Conservation (phyloP, 2,329 filamentous ascomycete genomes). For the Metarhizium anisopliae region DNA sequence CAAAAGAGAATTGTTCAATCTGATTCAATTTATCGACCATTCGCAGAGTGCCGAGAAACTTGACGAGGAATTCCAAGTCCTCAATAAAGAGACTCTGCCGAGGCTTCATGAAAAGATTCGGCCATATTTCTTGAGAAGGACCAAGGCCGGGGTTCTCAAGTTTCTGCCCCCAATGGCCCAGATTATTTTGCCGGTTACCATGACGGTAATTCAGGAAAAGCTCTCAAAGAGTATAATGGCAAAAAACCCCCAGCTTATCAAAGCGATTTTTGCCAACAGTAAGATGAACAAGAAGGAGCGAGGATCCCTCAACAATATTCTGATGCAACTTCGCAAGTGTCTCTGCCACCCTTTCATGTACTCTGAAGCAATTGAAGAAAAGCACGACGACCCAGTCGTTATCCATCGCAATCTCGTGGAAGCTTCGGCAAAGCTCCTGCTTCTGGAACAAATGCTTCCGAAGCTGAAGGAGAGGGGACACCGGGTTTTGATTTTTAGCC, state of each 20-base stretch:
- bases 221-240: slow-evolving; percentile 89
- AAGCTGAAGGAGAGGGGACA: slow-evolving; percentile 80
- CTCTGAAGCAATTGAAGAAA: slow-evolving; percentile 82
- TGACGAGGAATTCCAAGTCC: slow-evolving; percentile 65
- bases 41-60: slow-evolving; percentile 59
- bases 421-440: slow-evolving; percentile 79
- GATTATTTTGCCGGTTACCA: slow-evolving; percentile 91
- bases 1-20: slow-evolving; percentile 85
- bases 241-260: slow-evolving; percentile 83
- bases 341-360: slow-evolving; percentile 96
- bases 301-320: slow-evolving; percentile 81
- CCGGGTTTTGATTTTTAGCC: slow-evolving; percentile 89
- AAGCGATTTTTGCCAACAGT: slow-evolving; percentile 67
- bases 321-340: slow-evolving; percentile 91
- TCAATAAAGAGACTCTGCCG: slow-evolving; percentile 74
- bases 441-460: slow-evolving; percentile 78
- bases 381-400: slow-evolving; percentile 48
- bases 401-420: slow-evolving; percentile 79
- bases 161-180: slow-evolving; percentile 91
- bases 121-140: slow-evolving; percentile 61
- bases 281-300: slow-evolving; percentile 62
- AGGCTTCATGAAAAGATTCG: slow-evolving; percentile 78
- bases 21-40: slow-evolving; percentile 88
- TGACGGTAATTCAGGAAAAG: slow-evolving; percentile 89
- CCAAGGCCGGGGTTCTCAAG: slow-evolving; percentile 82